Evolutionary conservation across 495 filamentous ascomycete species (phyloP).

Genomic region (Sporormia fimetaria): DNA sequence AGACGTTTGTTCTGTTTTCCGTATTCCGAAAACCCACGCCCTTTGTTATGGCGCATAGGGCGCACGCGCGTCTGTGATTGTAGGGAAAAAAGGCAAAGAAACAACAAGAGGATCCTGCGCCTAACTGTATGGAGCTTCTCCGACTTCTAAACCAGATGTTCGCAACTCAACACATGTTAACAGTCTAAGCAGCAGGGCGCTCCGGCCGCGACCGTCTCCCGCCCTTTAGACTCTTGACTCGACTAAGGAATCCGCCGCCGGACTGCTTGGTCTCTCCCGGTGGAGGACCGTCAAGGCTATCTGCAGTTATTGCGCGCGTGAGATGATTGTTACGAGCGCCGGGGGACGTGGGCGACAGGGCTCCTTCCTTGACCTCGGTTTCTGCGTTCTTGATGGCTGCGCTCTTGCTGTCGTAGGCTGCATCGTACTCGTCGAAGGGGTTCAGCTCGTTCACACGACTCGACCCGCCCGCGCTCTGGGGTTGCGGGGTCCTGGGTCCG

Average conservation of each 20-base stretch:
- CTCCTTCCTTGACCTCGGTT: constrained; percentile 29
- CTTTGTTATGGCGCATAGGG: too few species aligned
- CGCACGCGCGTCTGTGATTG: too few species aligned
- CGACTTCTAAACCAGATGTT: neutral
- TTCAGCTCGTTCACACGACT: constrained; percentile 48
- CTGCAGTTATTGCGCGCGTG: constrained; percentile 61
- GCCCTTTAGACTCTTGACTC: constrained; percentile 80
- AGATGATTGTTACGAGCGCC: constrained; percentile 53
- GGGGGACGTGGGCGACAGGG: constrained; percentile 28
- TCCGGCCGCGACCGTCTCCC: constrained; percentile 31
- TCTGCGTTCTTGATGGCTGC: constrained; percentile 47
- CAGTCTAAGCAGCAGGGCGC: too few species aligned
- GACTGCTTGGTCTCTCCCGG: constrained; percentile 36
- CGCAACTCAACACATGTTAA: too few species aligned
- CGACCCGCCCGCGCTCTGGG: constrained; percentile 30
- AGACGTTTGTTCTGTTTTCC: too few species aligned
- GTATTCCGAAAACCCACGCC: too few species aligned
- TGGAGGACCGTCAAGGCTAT: constrained; percentile 41
- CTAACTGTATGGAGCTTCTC: neutral
- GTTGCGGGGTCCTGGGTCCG: constrained; percentile 29
- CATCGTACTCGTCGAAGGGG: constrained; percentile 75
- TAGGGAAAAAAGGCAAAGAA: too few species aligned
- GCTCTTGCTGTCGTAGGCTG: constrained; percentile 59
- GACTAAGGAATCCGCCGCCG: constrained; percentile 59
- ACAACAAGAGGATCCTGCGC: constrained; percentile 1